Evolutionary conservation across 768 basidiomycete genomes (phyloP).

Genomic region (Trametes cinnabarina): DNA sequence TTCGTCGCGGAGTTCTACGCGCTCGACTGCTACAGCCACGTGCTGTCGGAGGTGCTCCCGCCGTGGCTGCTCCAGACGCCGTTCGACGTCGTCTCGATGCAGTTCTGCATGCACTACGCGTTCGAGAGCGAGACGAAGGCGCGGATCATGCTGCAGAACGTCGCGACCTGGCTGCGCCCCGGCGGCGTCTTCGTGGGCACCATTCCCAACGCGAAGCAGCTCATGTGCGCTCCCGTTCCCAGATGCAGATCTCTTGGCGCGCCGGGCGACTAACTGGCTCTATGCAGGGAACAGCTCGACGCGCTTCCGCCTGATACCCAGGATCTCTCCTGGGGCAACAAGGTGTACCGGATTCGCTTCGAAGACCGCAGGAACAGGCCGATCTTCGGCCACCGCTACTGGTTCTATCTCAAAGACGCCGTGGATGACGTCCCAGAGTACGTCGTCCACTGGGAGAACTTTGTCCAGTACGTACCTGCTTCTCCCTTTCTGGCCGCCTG

Average conservation of each 20-base stretch:
- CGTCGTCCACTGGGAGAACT: constrained; percentile 93
- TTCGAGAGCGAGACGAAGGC: constrained; percentile 89
- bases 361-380: constrained; percentile 62
- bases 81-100: constrained; percentile 97
- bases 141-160: constrained; percentile 91
- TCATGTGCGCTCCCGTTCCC: constrained; percentile 61
- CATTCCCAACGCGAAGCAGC: constrained; percentile 81
- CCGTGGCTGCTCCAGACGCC: constrained; percentile 55
- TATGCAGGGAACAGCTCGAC: constrained; percentile 65
- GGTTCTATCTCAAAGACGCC: constrained; percentile 91
- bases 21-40: constrained; percentile 82
- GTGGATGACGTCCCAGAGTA: constrained; percentile 98
- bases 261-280: neutral
- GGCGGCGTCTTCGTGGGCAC: constrained; percentile 98
- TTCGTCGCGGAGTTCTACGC: constrained; percentile 83
- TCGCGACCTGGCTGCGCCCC: constrained; percentile 68
- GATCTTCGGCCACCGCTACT: constrained; percentile 88
- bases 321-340: constrained; percentile 85
- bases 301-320: constrained; percentile 60
- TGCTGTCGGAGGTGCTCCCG: constrained; percentile 68
- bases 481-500: constrained; percentile 12
- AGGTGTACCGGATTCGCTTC: constrained; percentile 86
- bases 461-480: constrained; percentile 61
- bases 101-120: constrained; percentile 99
- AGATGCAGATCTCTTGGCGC: no score